Conservation (phyloP, 2,329 filamentous ascomycete genomes). For the Fusarium sp. region DNA sequence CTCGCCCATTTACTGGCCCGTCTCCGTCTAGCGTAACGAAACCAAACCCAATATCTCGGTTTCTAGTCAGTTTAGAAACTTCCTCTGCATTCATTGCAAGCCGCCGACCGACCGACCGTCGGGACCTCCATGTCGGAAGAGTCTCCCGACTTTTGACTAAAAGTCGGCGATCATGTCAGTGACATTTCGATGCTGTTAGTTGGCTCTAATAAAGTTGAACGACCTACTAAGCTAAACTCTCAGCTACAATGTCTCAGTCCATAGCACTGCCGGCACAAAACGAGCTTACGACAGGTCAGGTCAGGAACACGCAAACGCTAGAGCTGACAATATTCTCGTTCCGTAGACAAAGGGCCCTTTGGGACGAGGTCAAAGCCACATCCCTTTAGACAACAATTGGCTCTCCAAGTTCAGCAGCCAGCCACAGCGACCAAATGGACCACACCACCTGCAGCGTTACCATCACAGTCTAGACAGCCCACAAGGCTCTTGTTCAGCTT, state of each 20-base stretch:
- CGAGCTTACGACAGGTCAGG: not conserved
- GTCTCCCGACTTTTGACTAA: not conserved
- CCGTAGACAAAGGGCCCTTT: constrained; percentile 8
- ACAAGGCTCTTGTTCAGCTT: constrained; percentile 6
- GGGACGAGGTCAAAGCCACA: constrained; percentile 25
- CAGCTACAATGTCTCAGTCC: constrained; percentile 19
- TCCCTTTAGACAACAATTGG: constrained; percentile 6
- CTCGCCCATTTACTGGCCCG: constrained; percentile 9
- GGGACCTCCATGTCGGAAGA: not conserved
- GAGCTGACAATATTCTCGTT: constrained; percentile 9
- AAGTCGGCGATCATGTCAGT: constrained; percentile 22
- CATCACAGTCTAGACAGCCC: not conserved
- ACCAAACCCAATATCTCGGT: constrained; percentile 16
- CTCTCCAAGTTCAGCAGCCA: constrained; percentile 11
- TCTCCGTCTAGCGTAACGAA: constrained; percentile 6
- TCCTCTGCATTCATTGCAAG: not conserved
- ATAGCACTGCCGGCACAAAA: not conserved
- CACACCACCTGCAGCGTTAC: constrained; percentile 14
- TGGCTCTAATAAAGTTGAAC: not conserved
- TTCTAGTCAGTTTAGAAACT: not conserved
- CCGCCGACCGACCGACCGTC: not conserved
- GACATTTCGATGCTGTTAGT: constrained; percentile 11
- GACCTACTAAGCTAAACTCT: not conserved
- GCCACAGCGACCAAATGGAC: constrained; percentile 12
- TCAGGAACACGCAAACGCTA: not conserved